Conservation (phyloP, 805 yeast species). For the Candida peoriensis region DNA sequence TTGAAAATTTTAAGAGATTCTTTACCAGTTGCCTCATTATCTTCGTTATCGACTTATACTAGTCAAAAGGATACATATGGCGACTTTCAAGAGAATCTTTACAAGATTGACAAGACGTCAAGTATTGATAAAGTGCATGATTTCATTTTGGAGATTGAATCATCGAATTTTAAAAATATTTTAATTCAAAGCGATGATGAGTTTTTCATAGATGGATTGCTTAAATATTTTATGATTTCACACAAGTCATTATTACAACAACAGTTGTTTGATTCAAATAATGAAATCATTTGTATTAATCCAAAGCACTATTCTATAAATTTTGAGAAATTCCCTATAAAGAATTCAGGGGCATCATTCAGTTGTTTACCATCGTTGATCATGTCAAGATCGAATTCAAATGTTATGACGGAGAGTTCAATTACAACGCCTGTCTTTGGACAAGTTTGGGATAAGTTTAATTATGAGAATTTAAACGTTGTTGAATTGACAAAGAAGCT, state of each 20-base stretch:
- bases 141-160: conserved; percentile 17
- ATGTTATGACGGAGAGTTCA: conserved; percentile 6
- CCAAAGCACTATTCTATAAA: conserved; percentile 21
- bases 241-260: conserved; percentile 2
- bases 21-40: conserved; percentile 3
- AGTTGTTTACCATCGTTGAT: conserved; percentile 11
- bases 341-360: conserved; percentile 7
- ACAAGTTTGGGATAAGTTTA: conserved; percentile 12
- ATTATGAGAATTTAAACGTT: conserved; percentile 16
- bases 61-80: conserved; percentile 1
- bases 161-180: conserved; percentile 8
- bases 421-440: conserved; percentile 6
- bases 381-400: conserved; percentile 21
- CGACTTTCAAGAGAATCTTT: conserved; percentile 2
- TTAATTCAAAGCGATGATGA: conserved; percentile 18
- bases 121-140: conserved; percentile 20
- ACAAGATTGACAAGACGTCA: neutral
- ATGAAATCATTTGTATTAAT: conserved; percentile 17
- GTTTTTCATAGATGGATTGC: conserved; percentile 16
- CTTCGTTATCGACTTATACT: conserved; percentile 6
- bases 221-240: conserved; percentile 17
- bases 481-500: conserved; percentile 16
- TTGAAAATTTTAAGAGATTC: conserved; percentile 1
- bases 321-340: conserved; percentile 13
- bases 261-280: conserved; percentile 10